phyloP scores from a whole-genome alignment of 306 rosid species.

The Vachellia pachyceras region DNA sequence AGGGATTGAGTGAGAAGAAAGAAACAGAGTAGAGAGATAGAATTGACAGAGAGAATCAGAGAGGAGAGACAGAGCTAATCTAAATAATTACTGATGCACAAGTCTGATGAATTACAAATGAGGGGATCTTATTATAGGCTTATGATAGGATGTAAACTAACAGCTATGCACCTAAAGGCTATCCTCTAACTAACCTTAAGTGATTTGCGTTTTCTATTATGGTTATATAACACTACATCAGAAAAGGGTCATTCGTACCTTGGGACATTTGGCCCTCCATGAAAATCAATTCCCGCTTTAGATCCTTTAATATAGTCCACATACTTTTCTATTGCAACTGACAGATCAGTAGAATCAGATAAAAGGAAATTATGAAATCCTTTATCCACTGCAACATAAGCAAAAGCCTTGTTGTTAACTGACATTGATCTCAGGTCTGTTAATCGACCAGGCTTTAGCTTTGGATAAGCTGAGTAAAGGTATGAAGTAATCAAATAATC shows the following conservation, averaged over 20 bases:
- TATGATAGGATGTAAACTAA: too few relatives aligned
- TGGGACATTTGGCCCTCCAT: slow-evolving; percentile 77
- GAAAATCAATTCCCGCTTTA: slow-evolving; percentile 30
- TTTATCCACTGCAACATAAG: slow-evolving; percentile 74
- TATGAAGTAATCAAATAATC: slow-evolving; percentile 91
- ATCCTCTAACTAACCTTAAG: too few relatives aligned
- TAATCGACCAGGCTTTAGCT: slow-evolving; percentile 89
- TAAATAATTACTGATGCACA: too few relatives aligned
- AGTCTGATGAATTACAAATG: too few relatives aligned
- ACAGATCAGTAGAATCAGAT: slow-evolving; percentile 63
- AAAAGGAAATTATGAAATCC: slow-evolving; percentile 70
- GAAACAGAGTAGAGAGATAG: too few relatives aligned
- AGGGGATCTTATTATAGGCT: too few relatives aligned
- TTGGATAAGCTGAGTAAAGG: slow-evolving; percentile 89
- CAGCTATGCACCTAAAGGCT: too few relatives aligned
- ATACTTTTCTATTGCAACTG: slow-evolving; percentile 63
- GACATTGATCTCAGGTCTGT: slow-evolving; percentile 88
- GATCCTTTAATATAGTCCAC: slow-evolving; percentile 52
- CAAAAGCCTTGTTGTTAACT: slow-evolving; percentile 89
- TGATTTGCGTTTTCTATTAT: too few relatives aligned
- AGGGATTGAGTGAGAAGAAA: too few relatives aligned
- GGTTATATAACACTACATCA: neutral
- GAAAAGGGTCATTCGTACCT: slow-evolving; percentile 54
- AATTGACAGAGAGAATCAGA: too few relatives aligned
- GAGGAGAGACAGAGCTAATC: too few relatives aligned